A percentile compares a stretch with the other conserved stretches of the same genome.
These are phyloP conservation scores for Beauveria bassiana DNA, from an alignment of 2,329 filamentous ascomycete genomes.

Conservation along the genomic window DNA sequence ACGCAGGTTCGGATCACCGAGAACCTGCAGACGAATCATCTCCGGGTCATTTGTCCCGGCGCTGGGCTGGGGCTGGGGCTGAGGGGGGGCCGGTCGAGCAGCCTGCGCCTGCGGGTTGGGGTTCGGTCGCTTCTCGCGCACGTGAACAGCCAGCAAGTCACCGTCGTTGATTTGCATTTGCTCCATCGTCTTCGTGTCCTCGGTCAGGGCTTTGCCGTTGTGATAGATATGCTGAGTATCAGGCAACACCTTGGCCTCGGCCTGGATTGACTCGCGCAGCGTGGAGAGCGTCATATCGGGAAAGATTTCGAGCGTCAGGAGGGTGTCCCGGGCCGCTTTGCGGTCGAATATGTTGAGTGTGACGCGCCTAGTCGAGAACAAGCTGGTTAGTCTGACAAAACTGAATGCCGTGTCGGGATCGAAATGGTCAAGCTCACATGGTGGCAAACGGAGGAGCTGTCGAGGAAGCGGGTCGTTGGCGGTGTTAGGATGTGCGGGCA, in stretches of 20 bases:
- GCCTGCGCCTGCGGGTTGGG: conserved; percentile 23
- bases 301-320: conserved; percentile 76
- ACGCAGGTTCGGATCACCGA: conserved; percentile 68
- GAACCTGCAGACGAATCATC: conserved; percentile 70
- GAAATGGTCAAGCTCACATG: conserved; percentile 5
- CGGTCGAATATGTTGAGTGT: conserved; percentile 77
- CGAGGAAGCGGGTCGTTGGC: not conserved
- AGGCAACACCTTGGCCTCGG: conserved; percentile 68
- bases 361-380: conserved; percentile 57
- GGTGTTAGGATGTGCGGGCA: not conserved
- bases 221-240: conserved; percentile 78
- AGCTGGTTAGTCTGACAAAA: not conserved
- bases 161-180: conserved; percentile 75
- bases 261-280: conserved; percentile 81
- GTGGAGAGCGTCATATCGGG: conserved; percentile 75
- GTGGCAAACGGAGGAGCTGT: not conserved
- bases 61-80: conserved; percentile 25
- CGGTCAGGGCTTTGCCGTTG: conserved; percentile 73
- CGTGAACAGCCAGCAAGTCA: conserved; percentile 86
- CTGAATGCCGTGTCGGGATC: not conserved
- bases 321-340: conserved; percentile 61
- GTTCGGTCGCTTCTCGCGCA: conserved; percentile 46
- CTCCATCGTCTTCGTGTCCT: conserved; percentile 73
- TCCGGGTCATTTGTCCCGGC: conserved; percentile 59
- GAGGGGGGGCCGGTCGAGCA: conserved; percentile 26